Conservation (phyloP, 1,284 basidiomycete species). For the Sutorius eximius region DNA sequence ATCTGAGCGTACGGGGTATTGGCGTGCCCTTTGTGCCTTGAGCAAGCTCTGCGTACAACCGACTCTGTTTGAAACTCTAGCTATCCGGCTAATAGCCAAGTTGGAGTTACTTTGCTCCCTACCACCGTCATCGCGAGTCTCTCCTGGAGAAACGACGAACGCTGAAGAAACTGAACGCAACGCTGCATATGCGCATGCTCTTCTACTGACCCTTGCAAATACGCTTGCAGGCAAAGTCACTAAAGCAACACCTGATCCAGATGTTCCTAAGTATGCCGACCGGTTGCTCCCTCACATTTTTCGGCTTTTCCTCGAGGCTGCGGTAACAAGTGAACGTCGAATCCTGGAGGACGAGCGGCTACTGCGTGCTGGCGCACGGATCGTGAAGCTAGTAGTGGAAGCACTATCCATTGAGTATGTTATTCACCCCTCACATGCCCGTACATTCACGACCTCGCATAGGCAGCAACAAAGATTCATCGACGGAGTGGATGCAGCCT, state of each 20-base stretch:
- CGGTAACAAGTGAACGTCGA: slow-evolving; percentile 39
- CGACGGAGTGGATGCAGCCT: slow-evolving; percentile 54
- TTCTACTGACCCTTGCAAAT: slow-evolving; percentile 69
- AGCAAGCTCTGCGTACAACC: slow-evolving; percentile 74
- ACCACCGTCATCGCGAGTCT: slow-evolving; percentile 5
- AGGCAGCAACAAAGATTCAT: slow-evolving; percentile 64
- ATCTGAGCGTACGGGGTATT: slow-evolving; percentile 59
- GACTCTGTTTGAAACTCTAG: slow-evolving; percentile 82
- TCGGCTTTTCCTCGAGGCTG: slow-evolving; percentile 66
- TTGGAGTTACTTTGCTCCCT: slow-evolving; percentile 71
- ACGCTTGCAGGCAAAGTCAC: slow-evolving; percentile 69
- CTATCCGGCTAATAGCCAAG: slow-evolving; percentile 78
- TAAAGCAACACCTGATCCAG: slow-evolving; percentile 50
- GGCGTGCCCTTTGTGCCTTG: slow-evolving; percentile 72
- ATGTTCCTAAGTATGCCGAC: slow-evolving; percentile 79
- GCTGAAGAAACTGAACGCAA: slow-evolving; percentile 37
- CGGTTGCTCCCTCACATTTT: slow-evolving; percentile 70
- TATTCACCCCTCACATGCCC: slow-evolving; percentile 1
- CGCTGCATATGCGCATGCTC: slow-evolving; percentile 80
- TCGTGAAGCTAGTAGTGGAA: slow-evolving; percentile 71
- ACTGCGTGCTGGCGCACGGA: slow-evolving; percentile 60
- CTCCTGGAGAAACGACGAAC: slow-evolving; percentile 13
- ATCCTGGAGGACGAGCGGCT: slow-evolving; percentile 62
- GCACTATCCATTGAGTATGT: slow-evolving; percentile 64
- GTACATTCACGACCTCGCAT: slow-evolving; percentile 13